phyloP scores from a whole-genome alignment of 1,284 basidiomycete species.

The Puccinia triticina region DNA sequence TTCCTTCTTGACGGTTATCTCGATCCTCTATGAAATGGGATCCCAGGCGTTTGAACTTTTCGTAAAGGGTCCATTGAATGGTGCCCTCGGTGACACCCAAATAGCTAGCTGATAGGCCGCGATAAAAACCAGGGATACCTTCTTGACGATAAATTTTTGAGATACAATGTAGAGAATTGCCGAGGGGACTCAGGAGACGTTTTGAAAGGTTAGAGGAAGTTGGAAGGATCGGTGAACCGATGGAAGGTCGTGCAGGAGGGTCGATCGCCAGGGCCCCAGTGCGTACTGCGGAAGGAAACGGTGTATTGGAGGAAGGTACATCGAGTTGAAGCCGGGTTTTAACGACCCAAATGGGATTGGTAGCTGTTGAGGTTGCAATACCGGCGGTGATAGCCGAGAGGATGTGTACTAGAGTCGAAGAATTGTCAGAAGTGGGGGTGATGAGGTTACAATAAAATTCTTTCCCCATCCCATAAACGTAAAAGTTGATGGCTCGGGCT shows the following conservation, averaged over 20 bases:
- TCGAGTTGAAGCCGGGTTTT: conserved; percentile 88
- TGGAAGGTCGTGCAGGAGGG: conserved; percentile 6
- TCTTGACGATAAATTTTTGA: conserved; percentile 75
- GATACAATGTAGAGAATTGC: conserved; percentile 67
- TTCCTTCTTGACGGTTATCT: conserved; percentile 32
- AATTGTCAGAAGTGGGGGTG: conserved; percentile 69
- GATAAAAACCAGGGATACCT: conserved; percentile 87
- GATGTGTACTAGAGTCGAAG: conserved; percentile 80
- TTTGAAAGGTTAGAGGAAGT: conserved; percentile 31
- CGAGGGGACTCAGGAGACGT: conserved; percentile 18
- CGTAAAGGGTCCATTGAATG: conserved; percentile 97
- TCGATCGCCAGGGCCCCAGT: conserved; percentile 9
- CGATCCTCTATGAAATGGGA: conserved; percentile 9
- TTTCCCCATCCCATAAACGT: conserved; percentile 96
- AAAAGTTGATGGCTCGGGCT: conserved; percentile 88
- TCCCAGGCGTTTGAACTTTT: conserved; percentile 69
- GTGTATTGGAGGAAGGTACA: conserved; percentile 6
- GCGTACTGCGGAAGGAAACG: neutral
- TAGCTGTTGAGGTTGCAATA: conserved; percentile 77
- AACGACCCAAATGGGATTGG: conserved; percentile 98
- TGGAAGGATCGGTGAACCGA: neutral
- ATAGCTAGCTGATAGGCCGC: conserved; percentile 90
- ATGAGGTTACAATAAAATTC: conserved; percentile 73
- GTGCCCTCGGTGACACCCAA: conserved; percentile 94
- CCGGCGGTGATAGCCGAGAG: conserved; percentile 79